Base-by-base conservation (phyloP, 1,284 basidiomycete genomes). In the Fomitopsis palustris region DNA sequence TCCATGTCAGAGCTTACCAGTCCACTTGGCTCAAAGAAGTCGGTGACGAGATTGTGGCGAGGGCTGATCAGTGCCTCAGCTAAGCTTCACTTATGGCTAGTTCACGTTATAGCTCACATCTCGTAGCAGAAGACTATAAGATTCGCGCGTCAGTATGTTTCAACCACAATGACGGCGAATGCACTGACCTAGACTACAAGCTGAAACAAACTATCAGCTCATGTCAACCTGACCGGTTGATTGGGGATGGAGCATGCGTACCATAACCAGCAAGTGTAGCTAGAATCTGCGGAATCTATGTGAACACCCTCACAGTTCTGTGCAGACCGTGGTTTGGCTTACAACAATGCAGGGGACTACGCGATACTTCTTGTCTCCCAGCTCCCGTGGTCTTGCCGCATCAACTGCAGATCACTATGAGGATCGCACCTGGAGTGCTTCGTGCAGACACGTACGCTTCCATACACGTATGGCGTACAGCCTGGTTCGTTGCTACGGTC, bases 381-480 rank as follows among this genome's bases (percentile, higher is more conserved):
- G 17, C 8, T 29, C 29, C 6, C 47, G 47, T 10, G 47, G 31
- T 29, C 17, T 29, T 8, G n/a, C 16, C 8, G 47, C 47, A 35
- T 29, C 29, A 29, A 29, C 27, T 51, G 16, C 6, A n/a, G 29
- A 21, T 4, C 10, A n/a, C 3, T 35, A 16, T 29, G 29, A 51
- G 19, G 8, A 14, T 55, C n/a, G 17, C 3, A n/a, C n/a, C n/a
- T 7, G 38, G 3, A 14, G n/a, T 29, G 12, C 1, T 1, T 19
- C 17, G 16, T 12, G 7, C 16, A 3, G 35, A 25, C 6, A 59
- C 64, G 1, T 56, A 65, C 65, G 54, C 25, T 58, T 64, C 65
- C 65, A 67, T 33, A 67, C 31, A 8, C 62, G 58, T 12, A 61
- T 58, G 3, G 61, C 61, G 49, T 67, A 67, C 5, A 67, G 39